Base-by-base conservation (phyloP, 768 basidiomycete genomes). In the Tulasnella sp. region DNA sequence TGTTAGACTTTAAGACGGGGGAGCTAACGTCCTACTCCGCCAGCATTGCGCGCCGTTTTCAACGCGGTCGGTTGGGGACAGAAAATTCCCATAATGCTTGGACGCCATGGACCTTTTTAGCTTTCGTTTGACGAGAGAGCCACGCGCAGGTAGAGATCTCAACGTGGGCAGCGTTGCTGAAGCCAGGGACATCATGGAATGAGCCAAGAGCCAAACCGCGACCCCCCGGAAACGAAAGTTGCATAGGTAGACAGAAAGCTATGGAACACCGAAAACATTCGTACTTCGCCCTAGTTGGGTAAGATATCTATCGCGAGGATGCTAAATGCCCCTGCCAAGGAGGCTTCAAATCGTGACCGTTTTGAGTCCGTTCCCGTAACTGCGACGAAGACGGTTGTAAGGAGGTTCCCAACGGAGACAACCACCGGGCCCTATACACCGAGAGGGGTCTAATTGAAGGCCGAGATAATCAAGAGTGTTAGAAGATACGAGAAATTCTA, bases 371-470 rank as follows among this genome's bases (percentile, higher is more conserved):
- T 87, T 87, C 29, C 93, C 90, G 79, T 95, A 91, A 23, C 81
- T 70, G 95, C 89, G 18, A 95, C 93, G 71, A 98, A 87, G 48
- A 97, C 93, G 80, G 97, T 96, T 6, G 96, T 96, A n/a, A 97
- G 87, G 23, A 99, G 88, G 83, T 90, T 95, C 70, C 95, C 96
- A 46, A 97, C 95, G 2, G 93, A 94, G 11, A 91, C 90, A 61
- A 95, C 88, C 51, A 96, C 90, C 9, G 95, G 95, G 2, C 94
- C 95, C 93, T 93, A 96, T 35, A 93, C 84, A 37, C 92, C 93
- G 72, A 97, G 86, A 2, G 96, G 86, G 76, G 93, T 87, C 94
- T 95, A 80, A 61, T 7, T 9, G n/a, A 23, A 29, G 23, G 15
- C 5, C 11, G 23, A 29, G 9, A 26, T 23, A 26, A 6, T 29